Evolutionary conservation across 1,284 basidiomycete genomes (phyloP), one percentile per base, ranked within the genome.

Genomic region (Mycosarcoma mackinlayi): DNA sequence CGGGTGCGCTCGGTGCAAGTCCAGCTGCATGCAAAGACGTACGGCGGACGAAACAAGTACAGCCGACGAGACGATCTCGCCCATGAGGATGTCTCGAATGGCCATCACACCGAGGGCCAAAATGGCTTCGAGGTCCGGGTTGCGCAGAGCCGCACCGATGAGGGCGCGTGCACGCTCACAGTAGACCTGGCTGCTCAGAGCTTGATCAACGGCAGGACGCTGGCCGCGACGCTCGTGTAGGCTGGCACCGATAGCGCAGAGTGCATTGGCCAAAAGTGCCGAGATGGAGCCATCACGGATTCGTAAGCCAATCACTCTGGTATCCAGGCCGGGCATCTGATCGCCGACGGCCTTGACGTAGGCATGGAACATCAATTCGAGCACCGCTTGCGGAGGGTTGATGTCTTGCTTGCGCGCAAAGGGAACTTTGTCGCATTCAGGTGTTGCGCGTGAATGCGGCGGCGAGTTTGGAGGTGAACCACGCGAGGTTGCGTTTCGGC

Each of bases 281-380:
- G 67, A 70, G 35, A 70, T 52, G 19, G 56, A 49, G 3, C 57
- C 61, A 25, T 61, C 46, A 0, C 33, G 56, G 27, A 70, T 70
- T 27, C 57, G 61, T 9, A 30, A 30, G 14, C 35, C 48, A 11
- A 70, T 40, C 11, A 56, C 39, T 10, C 44, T 45, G 30, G 61
- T 57, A n/a, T 70, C 61, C 5, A 70, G 47, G 7, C 67, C 67
- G 6, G 67, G 67, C 61, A 70, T 53, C 50, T 70, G 67, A 3
- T 70, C 57, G 13, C 61, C 56, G 25, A 64, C 41, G n/a, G 57
- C 44, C 16, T 52, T 41, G 8, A 33, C 25, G 27, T 60, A 70
- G 5, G 49, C 49, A 24, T 54, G 47, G 37, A 70, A 64, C 24
- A 60, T 61, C n/a, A 57, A 10, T 41, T 64, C 57, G 11, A 57